These are phyloP conservation scores for Serendipita sp. DNA, from an alignment of 768 basidiomycete species.

Conservation along the genomic window DNA sequence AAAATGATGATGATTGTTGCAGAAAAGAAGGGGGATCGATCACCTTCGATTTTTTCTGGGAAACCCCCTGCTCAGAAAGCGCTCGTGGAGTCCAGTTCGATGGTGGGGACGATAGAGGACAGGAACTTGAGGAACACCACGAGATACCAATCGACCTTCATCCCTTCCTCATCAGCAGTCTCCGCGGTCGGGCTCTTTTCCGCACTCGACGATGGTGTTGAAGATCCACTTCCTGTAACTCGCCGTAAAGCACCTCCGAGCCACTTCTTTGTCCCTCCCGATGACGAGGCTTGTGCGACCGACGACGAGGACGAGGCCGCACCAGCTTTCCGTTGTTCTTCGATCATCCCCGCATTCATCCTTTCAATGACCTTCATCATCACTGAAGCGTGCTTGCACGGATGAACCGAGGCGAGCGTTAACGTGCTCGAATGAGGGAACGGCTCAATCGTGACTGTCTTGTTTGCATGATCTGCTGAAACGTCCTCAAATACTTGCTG, in stretches of 20 bases:
- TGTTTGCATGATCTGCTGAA: constrained; percentile 91
- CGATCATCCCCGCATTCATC: constrained; percentile 82
- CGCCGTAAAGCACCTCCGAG: constrained; percentile 44
- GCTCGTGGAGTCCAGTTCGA: constrained; percentile 91
- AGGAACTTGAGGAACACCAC: constrained; percentile 99
- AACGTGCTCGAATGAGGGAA: constrained; percentile 87
- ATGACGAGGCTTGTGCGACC: constrained; percentile 28
- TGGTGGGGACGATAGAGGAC: constrained; percentile 94
- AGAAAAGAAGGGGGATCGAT: not conserved
- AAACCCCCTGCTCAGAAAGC: constrained; percentile 21
- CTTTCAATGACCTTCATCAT: constrained; percentile 99
- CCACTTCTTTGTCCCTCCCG: constrained; percentile 58
- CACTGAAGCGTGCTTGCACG: constrained; percentile 95
- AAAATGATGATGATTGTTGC: not conserved
- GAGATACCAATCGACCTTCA: constrained; percentile 95
- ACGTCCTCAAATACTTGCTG: constrained; percentile 94
- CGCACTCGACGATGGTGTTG: constrained; percentile 28
- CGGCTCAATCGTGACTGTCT: constrained; percentile 95
- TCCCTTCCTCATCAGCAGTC: constrained; percentile 55
- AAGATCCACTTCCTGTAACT: constrained; percentile 38
- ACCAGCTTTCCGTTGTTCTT: constrained; percentile 60
- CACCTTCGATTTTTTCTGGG: not conserved
- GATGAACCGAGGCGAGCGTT: constrained; percentile 87
- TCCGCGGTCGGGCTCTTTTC: constrained; percentile 21
- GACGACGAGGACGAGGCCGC: constrained; percentile 24